Base-by-base conservation (phyloP, 352 stramenopile genomes). In the Pythium volutum region DNA sequence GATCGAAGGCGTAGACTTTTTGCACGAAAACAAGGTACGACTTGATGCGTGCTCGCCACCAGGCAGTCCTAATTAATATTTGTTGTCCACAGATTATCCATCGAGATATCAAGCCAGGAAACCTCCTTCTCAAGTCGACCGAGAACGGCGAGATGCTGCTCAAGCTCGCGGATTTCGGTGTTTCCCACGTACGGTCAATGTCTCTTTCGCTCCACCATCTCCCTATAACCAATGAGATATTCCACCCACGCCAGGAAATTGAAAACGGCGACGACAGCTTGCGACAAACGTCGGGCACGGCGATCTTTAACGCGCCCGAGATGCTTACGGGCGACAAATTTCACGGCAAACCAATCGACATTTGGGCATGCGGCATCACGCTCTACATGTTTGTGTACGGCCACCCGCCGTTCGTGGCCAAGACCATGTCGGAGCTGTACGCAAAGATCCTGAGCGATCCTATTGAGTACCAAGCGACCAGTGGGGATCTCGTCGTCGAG, bases 341-440 rank as follows among this genome's bases (percentile, higher is more conserved):
- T 62, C 81, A 81, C 31, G 84, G 84, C 22, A 88, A 86, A 50
- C 83, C 84, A 0, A 66, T 91, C 16, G 97, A 99, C 70, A 87
- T 98, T 16, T 99, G 97, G 97, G 94, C 96, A 15, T 97, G 91
- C 20, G 96, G 97, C 5, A 71, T 99, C 31, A 98, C 95, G 62
- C 68, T 99, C 3, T 98, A 97, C 69, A 98, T 98, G 75, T 98
- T 99, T 69, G 81, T 96, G 10, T 98, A 97, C 52, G 93, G 94
- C 16, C 81, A 81, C 34, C 77, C 98, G 5, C 97, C 97, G 4
- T 99, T 98, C 66, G 86, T 91, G 60, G 92, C 89, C 27, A 79
- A 95, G 47, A 83, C 77, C 14, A 91, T 97, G 57, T 82, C 81
- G 15, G 86, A 98, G 39, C 67, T 99, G 15, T 98, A 98, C 81